Conservation (phyloP, 2,329 filamentous ascomycete species). For the Huntiella bhutanensis region DNA sequence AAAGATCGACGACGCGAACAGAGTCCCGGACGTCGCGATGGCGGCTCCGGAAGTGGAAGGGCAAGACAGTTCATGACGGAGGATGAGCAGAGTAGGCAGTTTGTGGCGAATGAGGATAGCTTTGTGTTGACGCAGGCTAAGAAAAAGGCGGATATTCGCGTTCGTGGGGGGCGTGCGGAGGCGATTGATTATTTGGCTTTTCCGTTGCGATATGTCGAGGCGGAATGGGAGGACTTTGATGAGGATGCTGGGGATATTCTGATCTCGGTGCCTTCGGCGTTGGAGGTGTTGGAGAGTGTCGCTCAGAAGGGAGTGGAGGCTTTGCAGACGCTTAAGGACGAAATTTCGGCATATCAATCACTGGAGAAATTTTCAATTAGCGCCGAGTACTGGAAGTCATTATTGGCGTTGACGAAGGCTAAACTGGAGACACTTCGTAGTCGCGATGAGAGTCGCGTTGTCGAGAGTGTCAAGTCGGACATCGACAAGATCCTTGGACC, state of each 20-base stretch:
- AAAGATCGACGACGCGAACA: not conserved
- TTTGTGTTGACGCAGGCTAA: conserved; percentile 95
- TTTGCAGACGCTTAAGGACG: conserved; percentile 57
- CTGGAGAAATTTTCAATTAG: conserved; percentile 65
- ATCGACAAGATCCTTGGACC: conserved; percentile 73
- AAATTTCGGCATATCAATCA: conserved; percentile 61
- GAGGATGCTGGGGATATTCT: conserved; percentile 58
- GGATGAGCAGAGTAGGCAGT: conserved; percentile 61
- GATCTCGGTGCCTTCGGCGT: conserved; percentile 61
- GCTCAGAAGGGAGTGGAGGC: conserved; percentile 37
- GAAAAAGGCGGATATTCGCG: conserved; percentile 90
- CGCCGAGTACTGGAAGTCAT: conserved; percentile 78
- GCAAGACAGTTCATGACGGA: conserved; percentile 39
- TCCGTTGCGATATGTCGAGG: conserved; percentile 72
- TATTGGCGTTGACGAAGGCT: conserved; percentile 57
- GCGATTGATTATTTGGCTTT: conserved; percentile 90
- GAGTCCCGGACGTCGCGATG: not conserved
- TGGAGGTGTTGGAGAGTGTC: conserved; percentile 48
- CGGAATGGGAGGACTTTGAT: conserved; percentile 67
- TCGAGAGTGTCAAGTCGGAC: conserved; percentile 67
- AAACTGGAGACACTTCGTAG: not conserved
- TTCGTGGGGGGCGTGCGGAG: conserved; percentile 75
- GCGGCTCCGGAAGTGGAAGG: conserved; percentile 16
- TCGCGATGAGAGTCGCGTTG: conserved; percentile 43
- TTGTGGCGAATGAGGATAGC: conserved; percentile 85